Base-by-base conservation (phyloP, 805 yeast genomes). In the Blastobotrys chiropterorum region DNA sequence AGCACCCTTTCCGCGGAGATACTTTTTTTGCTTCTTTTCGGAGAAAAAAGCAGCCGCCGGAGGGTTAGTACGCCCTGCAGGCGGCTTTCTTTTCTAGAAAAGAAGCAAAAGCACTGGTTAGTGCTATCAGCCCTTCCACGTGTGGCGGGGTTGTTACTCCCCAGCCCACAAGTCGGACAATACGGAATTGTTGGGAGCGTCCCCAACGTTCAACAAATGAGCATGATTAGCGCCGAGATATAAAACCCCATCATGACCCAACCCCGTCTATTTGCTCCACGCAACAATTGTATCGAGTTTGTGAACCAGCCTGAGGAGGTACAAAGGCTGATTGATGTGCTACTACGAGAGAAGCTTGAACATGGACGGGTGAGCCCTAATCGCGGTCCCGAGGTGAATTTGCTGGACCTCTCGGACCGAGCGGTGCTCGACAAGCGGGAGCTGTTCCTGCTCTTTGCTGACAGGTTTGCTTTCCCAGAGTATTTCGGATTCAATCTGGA, bases 401-500 rank as follows among this genome's bases (percentile, higher is more conserved):
- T 40, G 13, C 8, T 40, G 16, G 43, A 40, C 20, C 19, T 40
- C 15, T 40, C 43, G 6, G 6, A 19, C 19, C 43, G 19, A 5
- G 11, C 19, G 13, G 20, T 19, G 3, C 19, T 40, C 3, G 20
- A 22, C 2, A n/a, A 31, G 3, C 40, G 39, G 34, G 30, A 20
- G 11, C 38, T 52, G 13, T 48, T 52, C 17, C 21, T 26, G 21
- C 44, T 47, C 6, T 44, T 53, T 15, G 55, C 55, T 6, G 48
- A 53, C 39, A 30, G 48, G 14, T 53, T 55, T 34, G 43, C 38
- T 39, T 52, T 55, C 17, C 44, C 52, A n/a, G 58, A 55, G 19
- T 55, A 55, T 47, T 55, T 39, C 22, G 58, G 58, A 6, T 48
- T 30, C 40, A 43, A 22, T n/a, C 14, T 55, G 34, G 40, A 39